Conservation (phyloP, 2,329 filamentous ascomycete genomes). For the Proliferodiscus dingleyae region DNA sequence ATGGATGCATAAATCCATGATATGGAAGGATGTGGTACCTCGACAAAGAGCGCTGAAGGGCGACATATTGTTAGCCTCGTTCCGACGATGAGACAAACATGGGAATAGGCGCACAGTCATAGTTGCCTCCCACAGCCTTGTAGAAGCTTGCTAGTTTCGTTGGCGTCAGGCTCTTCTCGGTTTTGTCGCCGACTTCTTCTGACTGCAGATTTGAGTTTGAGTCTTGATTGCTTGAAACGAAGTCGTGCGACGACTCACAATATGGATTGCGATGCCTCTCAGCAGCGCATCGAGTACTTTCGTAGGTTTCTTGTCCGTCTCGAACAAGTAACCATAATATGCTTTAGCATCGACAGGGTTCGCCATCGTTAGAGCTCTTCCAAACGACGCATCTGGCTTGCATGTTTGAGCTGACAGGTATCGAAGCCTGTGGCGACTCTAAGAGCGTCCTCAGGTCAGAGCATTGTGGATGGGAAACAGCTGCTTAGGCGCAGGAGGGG, state of each 20-base stretch:
- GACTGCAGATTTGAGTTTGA: slow-evolving; percentile 43
- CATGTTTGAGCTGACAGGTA: slow-evolving; percentile 8
- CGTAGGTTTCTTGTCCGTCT: slow-evolving; percentile 62
- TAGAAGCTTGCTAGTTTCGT: slow-evolving; percentile 74
- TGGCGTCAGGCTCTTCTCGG: slow-evolving; percentile 52
- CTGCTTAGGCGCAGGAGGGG: slow-evolving; percentile 5
- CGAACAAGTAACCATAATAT: slow-evolving; percentile 63
- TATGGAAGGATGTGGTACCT: slow-evolving; percentile 67
- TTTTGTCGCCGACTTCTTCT: slow-evolving; percentile 53
- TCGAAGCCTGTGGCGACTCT: not conserved
- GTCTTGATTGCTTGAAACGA: not conserved
- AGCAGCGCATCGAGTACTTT: slow-evolving; percentile 63
- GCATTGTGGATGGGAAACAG: slow-evolving; percentile 5
- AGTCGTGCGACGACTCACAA: slow-evolving; percentile 48
- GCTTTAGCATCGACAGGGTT: slow-evolving; percentile 24
- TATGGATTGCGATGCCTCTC: slow-evolving; percentile 61
- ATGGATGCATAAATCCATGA: slow-evolving; percentile 91
- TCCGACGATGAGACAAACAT: slow-evolving; percentile 2
- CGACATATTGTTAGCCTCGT: slow-evolving; percentile 16
- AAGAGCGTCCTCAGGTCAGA: not conserved
- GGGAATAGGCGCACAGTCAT: slow-evolving; percentile 49
- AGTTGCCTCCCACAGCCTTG: slow-evolving; percentile 67
- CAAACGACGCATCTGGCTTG: slow-evolving; percentile 4
- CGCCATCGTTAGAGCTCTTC: slow-evolving; percentile 13
- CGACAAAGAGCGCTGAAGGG: slow-evolving; percentile 64